phyloP scores from a whole-genome alignment of 2,329 filamentous ascomycete genomes.

The Apiospora koreana region DNA sequence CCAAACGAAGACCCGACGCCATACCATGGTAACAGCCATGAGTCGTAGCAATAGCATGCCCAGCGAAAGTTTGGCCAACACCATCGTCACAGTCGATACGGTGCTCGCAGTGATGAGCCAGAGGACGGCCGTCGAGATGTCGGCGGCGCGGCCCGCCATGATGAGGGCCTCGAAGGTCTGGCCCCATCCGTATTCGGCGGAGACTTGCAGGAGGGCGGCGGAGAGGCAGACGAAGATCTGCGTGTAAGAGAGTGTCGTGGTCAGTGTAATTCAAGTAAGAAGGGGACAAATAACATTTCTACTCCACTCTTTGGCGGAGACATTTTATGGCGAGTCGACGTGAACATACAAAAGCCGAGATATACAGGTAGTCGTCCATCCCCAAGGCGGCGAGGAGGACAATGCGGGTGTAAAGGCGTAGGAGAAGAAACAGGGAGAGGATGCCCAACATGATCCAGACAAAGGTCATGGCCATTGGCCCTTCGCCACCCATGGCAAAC shows the following conservation, averaged over 20 bases:
- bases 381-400: background rate
- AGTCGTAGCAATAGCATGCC: background rate
- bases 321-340: too few relatives aligned
- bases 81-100: background rate
- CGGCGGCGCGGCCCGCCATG: background rate
- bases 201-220: background rate
- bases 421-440: background rate
- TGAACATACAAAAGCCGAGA: background rate
- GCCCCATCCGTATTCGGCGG: background rate
- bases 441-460: background rate
- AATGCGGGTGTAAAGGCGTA: background rate
- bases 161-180: background rate
- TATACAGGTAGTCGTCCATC: background rate
- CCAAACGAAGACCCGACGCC: background rate
- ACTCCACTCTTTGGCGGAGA: too few relatives aligned
- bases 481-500: background rate
- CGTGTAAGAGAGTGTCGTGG: background rate
- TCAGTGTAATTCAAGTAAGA: background rate
- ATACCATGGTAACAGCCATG: background rate
- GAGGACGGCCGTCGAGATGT: background rate
- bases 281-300: too few relatives aligned
- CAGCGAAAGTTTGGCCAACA: background rate
- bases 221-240: background rate
- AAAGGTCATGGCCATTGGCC: background rate
- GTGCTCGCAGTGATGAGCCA: background rate